These are phyloP conservation scores for Mycena filopes DNA, from an alignment of 768 basidiomycete species.

Conservation along the genomic window DNA sequence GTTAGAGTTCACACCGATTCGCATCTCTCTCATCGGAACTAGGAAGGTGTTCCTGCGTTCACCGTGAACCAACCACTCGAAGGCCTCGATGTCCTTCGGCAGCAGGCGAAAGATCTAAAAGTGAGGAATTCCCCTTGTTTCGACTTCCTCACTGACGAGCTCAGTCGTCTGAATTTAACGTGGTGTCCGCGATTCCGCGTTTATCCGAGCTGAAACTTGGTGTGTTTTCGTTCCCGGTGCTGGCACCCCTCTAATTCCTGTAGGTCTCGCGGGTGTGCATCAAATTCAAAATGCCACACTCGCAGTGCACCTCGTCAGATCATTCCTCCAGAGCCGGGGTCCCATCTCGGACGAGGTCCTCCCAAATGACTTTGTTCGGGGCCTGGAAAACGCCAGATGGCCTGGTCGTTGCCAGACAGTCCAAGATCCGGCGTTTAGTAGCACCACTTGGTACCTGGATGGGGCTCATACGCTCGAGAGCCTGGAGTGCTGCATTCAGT, in stretches of 20 bases:
- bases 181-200: conserved; percentile 64
- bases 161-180: conserved; percentile 75
- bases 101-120: conserved; percentile 73
- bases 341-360: conserved; percentile 47
- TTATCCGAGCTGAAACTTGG: conserved; percentile 72
- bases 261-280: conserved; percentile 88
- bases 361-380: conserved; percentile 64
- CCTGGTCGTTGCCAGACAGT: conserved; percentile 95
- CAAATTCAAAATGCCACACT: conserved; percentile 90
- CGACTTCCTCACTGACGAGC: conserved; percentile 9
- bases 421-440: conserved; percentile 60
- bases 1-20: conserved; percentile 17
- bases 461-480: conserved; percentile 97
- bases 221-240: conserved; percentile 35
- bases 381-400: conserved; percentile 81
- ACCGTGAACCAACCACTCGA: conserved; percentile 82
- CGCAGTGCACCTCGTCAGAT: conserved; percentile 76
- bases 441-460: conserved; percentile 89
- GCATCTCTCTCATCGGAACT: conserved; percentile 13
- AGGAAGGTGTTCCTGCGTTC: conserved; percentile 87
- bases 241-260: conserved; percentile 14
- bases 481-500: conserved; percentile 84
- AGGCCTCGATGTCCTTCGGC: conserved; percentile 72
- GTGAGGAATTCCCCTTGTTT: conserved; percentile 46
- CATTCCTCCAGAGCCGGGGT: conserved; percentile 63